Base-by-base conservation (phyloP, 305 asterid genomes). In the Withania somnifera region DNA sequence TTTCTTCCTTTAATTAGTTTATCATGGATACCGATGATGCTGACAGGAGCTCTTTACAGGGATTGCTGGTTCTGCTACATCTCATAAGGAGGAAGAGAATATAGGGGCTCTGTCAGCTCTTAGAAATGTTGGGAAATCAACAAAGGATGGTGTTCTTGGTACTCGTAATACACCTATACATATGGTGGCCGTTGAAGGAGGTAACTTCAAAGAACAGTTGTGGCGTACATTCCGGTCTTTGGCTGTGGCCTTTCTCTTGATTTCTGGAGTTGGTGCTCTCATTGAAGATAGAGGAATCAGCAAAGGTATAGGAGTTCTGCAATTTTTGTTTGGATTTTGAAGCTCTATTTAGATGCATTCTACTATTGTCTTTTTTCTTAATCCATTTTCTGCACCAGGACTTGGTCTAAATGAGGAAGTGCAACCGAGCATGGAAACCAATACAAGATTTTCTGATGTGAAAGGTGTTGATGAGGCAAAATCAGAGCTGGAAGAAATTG, bases 181-280 rank as follows among this genome's bases (percentile, higher is more conserved):
- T 88, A 96, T 93, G 99, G 98, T 96, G 83, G 89, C 98, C 45
- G 89, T 92, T 20, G 98, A 93, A 91, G 98, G 98, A n/a, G 94
- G 97, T 67, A 91, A 94, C 83, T 90, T 94, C 80, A 94, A 94
- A 90, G 97, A 96, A 84, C 98, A 93, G 86, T 76, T 96, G 79
- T 96, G 99, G 98, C 91, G 99, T 66, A 94, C 99, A 3, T 67
- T 96, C 80, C 98, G 99, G 83, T 88, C 90, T 80, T 87, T 96
- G 88, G 97, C 98, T 60, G 10, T 94, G 88, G 89, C 87, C 61
- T 94, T 94, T 90, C 97, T 94, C 78, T 64, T 91, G 80, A 93
- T 96, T 83, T 94, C 98, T 17, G 98, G 98, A 52, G 84, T 90
- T 77, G 97, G 98, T 80, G 97, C 98, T 40, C 92, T 96, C 52